Percentiles rank a stretch among this genome's conserved stretches.
Evolutionary conservation across 306 rosid species (phyloP).

Genomic region (Clitoria ternatea): DNA sequence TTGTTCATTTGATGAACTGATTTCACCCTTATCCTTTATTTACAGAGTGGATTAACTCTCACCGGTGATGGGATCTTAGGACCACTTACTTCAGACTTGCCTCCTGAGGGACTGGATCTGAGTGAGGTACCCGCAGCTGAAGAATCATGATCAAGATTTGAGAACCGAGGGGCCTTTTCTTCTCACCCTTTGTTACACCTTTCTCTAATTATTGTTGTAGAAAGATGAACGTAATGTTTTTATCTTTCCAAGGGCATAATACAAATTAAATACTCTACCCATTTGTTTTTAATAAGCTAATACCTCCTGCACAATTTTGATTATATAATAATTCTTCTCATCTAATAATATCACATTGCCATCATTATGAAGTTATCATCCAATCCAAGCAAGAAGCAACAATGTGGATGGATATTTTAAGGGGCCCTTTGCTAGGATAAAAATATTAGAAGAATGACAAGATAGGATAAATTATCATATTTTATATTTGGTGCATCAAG

Average conservation of each 20-base stretch:
- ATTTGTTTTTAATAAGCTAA: neutral
- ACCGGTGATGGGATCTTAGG: slow-evolving; percentile 76
- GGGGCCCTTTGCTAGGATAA: no score
- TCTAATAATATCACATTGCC: neutral
- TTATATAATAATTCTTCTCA: neutral
- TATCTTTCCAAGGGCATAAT: neutral
- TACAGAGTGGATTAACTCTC: slow-evolving; percentile 84
- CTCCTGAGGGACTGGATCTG: slow-evolving; percentile 78
- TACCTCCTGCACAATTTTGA: neutral
- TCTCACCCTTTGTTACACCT: neutral
- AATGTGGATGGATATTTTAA: neutral
- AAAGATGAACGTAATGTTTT: slow-evolving; percentile 7
- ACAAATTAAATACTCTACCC: neutral
- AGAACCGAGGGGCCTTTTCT: neutral
- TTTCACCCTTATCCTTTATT: slow-evolving; percentile 2
- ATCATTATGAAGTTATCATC: neutral
- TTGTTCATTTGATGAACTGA: slow-evolving; percentile 7
- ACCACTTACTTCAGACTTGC: slow-evolving; percentile 68
- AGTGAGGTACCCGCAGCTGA: slow-evolving; percentile 58
- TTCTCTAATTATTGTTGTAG: slow-evolving; percentile 17
- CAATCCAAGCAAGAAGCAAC: neutral
- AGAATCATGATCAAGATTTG: slow-evolving; percentile 27
- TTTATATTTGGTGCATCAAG: no score
- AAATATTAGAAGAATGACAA: no score
- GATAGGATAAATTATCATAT: no score